Percentiles rank a stretch among this genome's conserved stretches.
phyloP scores from a whole-genome alignment of 2,329 filamentous ascomycete genomes.

The Macrophomina pseudophaseolina region DNA sequence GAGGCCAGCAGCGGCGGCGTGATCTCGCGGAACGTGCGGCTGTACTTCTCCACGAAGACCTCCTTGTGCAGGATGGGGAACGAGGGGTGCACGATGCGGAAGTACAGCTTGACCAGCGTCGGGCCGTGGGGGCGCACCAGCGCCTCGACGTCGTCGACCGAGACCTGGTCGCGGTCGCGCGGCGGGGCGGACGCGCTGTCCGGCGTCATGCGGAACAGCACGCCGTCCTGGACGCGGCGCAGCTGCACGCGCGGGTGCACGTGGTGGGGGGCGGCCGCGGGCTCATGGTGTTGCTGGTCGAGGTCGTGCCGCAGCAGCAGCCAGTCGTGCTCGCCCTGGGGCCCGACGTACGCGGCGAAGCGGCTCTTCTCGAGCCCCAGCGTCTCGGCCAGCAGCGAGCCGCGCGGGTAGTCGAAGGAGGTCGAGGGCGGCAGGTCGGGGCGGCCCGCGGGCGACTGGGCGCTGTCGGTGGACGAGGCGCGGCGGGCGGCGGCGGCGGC shows the following conservation, averaged over 20 bases:
- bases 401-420: slow-evolving; percentile 5
- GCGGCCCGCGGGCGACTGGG: background rate
- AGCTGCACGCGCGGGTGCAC: background rate
- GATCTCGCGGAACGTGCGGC: slow-evolving; percentile 62
- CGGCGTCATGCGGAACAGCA: slow-evolving; percentile 1
- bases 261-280: background rate
- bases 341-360: slow-evolving; percentile 38
- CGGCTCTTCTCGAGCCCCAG: slow-evolving; percentile 41
- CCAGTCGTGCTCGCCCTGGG: slow-evolving; percentile 39
- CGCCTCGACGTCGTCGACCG: slow-evolving; percentile 69
- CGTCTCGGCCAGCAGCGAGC: slow-evolving; percentile 41
- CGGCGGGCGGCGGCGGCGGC: background rate
- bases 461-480: background rate
- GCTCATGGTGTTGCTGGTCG: slow-evolving; percentile 4
- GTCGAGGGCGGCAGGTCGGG: background rate
- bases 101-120: slow-evolving; percentile 75
- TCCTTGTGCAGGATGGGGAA: slow-evolving; percentile 66
- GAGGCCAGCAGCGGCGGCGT: slow-evolving; percentile 64
- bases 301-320: slow-evolving; percentile 32
- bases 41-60: slow-evolving; percentile 67
- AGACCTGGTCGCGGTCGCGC: slow-evolving; percentile 28
- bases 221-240: background rate
- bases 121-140: slow-evolving; percentile 73
- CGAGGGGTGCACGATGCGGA: slow-evolving; percentile 64
- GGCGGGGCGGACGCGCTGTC: slow-evolving; percentile 17